phyloP scores from a whole-genome alignment of 208 protist species.

The Giardia muris region DNA sequence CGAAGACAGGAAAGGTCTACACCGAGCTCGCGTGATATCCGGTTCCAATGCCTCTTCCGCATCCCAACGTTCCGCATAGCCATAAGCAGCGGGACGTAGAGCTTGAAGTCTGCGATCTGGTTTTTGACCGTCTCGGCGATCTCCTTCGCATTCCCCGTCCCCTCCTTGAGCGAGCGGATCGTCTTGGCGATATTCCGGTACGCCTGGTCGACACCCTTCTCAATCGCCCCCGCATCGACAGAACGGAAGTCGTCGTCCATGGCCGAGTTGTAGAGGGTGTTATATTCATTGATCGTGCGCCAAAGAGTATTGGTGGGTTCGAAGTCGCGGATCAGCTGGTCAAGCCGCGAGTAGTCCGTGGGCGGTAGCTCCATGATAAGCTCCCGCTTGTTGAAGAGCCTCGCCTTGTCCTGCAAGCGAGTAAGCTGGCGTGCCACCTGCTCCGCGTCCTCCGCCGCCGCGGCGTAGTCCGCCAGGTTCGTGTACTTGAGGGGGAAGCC shows the following conservation, averaged over 20 bases:
- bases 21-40: background rate
- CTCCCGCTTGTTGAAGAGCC: conserved; percentile 15
- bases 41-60: conserved; percentile 50
- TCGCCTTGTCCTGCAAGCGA: background rate
- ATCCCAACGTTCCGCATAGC: conserved; percentile 47
- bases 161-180: background rate
- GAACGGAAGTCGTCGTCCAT: background rate
- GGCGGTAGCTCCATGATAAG: background rate
- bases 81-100: conserved; percentile 34
- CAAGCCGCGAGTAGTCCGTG: conserved; percentile 14
- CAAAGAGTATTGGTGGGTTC: conserved; percentile 10
- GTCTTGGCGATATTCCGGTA: conserved; percentile 9
- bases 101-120: conserved; percentile 60
- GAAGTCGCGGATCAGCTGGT: background rate
- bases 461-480: background rate
- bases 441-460: background rate
- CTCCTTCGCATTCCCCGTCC: conserved; percentile 34
- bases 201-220: background rate
- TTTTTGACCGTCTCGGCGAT: conserved; percentile 72
- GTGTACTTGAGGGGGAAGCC: conserved; percentile 12
- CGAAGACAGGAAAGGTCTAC: background rate
- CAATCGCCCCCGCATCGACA: conserved; percentile 12
- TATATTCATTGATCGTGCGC: conserved; percentile 1
- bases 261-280: background rate
- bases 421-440: background rate